A percentile compares a stretch with the other conserved stretches of the same genome.
Evolutionary conservation across 1,139 yeast genomes (phyloP).

Genomic region (Ashbya aceris): DNA sequence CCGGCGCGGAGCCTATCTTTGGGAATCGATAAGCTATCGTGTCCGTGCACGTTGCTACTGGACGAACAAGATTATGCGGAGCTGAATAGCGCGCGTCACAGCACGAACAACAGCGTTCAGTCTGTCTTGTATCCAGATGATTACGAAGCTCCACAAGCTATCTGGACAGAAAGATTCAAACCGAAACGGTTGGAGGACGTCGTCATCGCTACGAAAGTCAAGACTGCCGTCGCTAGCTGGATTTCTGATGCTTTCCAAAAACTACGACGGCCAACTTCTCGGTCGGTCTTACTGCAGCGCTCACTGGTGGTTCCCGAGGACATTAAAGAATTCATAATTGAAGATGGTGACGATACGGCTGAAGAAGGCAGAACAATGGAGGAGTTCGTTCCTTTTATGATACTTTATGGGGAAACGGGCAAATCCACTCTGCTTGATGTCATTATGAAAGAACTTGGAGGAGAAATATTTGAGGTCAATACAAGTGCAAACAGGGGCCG

Average conservation of each 20-base stretch:
- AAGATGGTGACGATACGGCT: constrained; percentile 24
- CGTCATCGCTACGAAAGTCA: constrained; percentile 27
- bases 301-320: constrained; percentile 18
- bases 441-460: constrained; percentile 51
- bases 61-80: constrained; percentile 10
- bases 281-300: constrained; percentile 31
- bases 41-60: background rate
- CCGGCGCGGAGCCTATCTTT: constrained; percentile 4
- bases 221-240: constrained; percentile 38
- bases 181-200: constrained; percentile 36
- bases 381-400: constrained; percentile 50
- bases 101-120: constrained; percentile 1
- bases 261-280: constrained; percentile 30
- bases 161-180: constrained; percentile 41
- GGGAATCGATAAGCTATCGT: background rate
- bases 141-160: background rate
- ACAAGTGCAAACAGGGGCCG: constrained; percentile 64
- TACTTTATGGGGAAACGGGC: constrained; percentile 64
- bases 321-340: constrained; percentile 40
- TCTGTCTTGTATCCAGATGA: background rate
- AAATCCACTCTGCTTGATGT: constrained; percentile 72
- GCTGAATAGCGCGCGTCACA: constrained; percentile 7
- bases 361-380: constrained; percentile 17
- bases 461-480: constrained; percentile 77
- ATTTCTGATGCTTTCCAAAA: constrained; percentile 39